Base-by-base conservation (phyloP, 768 basidiomycete species). In the Boletus sp. region DNA sequence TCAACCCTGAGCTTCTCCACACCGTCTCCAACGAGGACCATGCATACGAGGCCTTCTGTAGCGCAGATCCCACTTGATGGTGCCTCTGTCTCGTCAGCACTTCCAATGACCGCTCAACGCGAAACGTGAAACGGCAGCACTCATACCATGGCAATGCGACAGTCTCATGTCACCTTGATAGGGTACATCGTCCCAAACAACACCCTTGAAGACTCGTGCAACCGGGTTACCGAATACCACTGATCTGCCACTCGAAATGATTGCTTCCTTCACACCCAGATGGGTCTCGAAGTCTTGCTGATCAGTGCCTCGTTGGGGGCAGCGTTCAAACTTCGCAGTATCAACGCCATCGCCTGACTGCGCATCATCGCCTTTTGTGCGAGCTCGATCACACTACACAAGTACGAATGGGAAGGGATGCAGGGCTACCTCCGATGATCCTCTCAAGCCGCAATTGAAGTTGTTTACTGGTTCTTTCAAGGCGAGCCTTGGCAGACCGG, bases 91-190 rank as follows among this genome's bases (percentile, higher is more conserved):
- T 33, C 19, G 21, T 14, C 27, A 9, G 23, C 3, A 11, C 8
- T 17, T 29, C n/a, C 7, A n/a, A 14, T 25, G 25, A 13, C 4
- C n/a, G 14, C n/a, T 49, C 47, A 19, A 27, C 35, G 25, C 25
- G 13, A 19, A 25, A 35, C 21, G 10, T 8, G 29, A n/a, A 27
- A n/a, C 43, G 11, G 44, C 19, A 29, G 19, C 21, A 27, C n/a
- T n/a, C 47, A n/a, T 32, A 43, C 42, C 37, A 25, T 25, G 23
- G 23, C 23, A 25, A 25, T 25, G 23, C 23, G 23, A 38, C 25
- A 10, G 13, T 48, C 55, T 57, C 40, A 6, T 56, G 45, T 56
- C 33, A 25, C 23, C n/a, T n/a, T n/a, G n/a, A n/a, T n/a, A n/a
- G n/a, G n/a, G 23, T 25, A 21, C 9, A 17, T 21, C 27, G 19